A percentile compares a stretch with the other conserved stretches of the same genome.
Evolutionary conservation across 2,329 filamentous ascomycete species (phyloP).

Genomic region (Xylariaceae sp.): DNA sequence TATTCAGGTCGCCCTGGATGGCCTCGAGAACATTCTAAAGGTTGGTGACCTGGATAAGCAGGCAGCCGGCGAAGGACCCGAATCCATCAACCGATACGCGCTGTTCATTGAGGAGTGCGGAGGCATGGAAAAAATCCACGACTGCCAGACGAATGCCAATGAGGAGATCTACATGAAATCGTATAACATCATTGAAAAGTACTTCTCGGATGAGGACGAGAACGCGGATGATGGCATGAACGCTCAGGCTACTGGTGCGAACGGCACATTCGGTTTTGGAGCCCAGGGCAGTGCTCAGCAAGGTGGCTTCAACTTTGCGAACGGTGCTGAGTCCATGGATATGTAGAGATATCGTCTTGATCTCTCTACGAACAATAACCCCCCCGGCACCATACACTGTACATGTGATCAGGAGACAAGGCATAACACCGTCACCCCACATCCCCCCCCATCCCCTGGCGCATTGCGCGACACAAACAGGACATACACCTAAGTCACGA

Average conservation of each 20-base stretch:
- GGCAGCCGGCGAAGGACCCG: constrained; percentile 66
- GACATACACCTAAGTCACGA: too few species aligned
- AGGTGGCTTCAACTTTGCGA: constrained; percentile 87
- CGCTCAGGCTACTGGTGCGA: constrained; percentile 65
- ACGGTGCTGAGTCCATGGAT: constrained; percentile 61
- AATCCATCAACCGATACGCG: constrained; percentile 91
- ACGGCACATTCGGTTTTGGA: constrained; percentile 80
- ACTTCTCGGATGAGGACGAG: constrained; percentile 98
- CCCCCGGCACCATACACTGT: too few species aligned
- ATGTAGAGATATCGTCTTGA: constrained; percentile 54
- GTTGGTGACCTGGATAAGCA: constrained; percentile 99
- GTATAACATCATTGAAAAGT: constrained; percentile 99
- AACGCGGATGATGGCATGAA: constrained; percentile 77
- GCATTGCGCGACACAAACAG: constrained; percentile 12
- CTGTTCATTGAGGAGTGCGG: constrained; percentile 98
- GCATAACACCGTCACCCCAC: too few species aligned
- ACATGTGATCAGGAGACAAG: too few species aligned
- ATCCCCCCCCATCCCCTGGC: constrained; percentile 24
- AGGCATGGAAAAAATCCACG: constrained; percentile 99
- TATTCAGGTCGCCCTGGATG: constrained; percentile 96
- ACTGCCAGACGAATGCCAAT: constrained; percentile 99
- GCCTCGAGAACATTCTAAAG: constrained; percentile 98
- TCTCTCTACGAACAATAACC: too few species aligned
- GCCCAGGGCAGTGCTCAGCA: constrained; percentile 40
- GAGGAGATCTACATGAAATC: constrained; percentile 99